Conservation (phyloP, 108 stramenopile genomes). For the Pseudonitzschia multiseries region DNA sequence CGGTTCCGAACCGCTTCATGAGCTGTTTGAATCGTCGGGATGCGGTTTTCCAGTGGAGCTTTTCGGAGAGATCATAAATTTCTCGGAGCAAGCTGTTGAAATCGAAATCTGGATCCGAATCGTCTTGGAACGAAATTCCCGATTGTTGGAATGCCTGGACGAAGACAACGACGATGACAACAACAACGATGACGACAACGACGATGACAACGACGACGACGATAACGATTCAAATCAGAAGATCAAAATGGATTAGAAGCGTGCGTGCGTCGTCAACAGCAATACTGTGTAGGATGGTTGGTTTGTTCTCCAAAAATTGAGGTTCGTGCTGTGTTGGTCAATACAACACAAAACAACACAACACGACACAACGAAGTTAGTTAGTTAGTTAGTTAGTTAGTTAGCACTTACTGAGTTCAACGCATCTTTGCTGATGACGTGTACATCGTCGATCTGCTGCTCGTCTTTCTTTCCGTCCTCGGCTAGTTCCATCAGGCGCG, state of each 20-base stretch:
- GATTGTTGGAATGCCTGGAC: constrained; percentile 21
- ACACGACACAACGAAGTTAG: too few species aligned
- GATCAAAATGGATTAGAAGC: too few species aligned
- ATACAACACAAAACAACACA: too few species aligned
- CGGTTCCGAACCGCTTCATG: constrained; percentile 32
- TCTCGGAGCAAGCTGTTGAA: constrained; percentile 62
- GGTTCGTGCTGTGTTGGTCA: too few species aligned
- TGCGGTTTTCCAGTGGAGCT: constrained; percentile 84
- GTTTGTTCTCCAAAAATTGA: too few species aligned
- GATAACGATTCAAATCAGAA: too few species aligned
- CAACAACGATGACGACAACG: too few species aligned
- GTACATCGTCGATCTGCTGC: constrained; percentile 22
- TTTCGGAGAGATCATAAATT: constrained; percentile 52
- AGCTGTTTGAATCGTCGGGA: constrained; percentile 73
- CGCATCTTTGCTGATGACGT: constrained; percentile 25
- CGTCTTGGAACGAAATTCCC: constrained; percentile 57
- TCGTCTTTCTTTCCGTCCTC: constrained; percentile 1
- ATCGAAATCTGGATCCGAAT: constrained; percentile 74
- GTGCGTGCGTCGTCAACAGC: too few species aligned
- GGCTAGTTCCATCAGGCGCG: constrained; percentile 55
- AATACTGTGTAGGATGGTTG: too few species aligned
- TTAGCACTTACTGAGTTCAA: constrained; percentile 24
- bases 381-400: too few species aligned
- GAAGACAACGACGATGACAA: constrained; percentile 18
- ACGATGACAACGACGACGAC: too few species aligned